phyloP scores from a whole-genome alignment of 768 basidiomycete species.

The Tulasnella sp. region DNA sequence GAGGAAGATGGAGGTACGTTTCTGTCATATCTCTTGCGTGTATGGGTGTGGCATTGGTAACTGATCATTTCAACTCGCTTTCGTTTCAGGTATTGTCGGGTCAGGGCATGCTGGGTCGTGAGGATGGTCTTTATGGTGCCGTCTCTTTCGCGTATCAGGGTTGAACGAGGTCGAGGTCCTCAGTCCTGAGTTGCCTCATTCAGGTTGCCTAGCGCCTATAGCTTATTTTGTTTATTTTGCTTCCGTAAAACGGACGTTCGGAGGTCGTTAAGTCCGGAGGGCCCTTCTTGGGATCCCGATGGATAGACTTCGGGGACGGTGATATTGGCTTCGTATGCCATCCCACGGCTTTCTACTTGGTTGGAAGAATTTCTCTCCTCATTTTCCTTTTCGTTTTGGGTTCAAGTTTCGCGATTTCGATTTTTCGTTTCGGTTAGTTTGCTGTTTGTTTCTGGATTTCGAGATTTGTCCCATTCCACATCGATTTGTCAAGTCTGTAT shows the following conservation, averaged over 20 bases:
- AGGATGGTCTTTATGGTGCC: slow-evolving; percentile 89
- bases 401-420: background rate
- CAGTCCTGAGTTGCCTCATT: background rate
- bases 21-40: slow-evolving; percentile 27
- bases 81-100: slow-evolving; percentile 65
- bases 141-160: slow-evolving; percentile 93
- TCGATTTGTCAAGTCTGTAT: background rate
- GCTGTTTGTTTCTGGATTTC: background rate
- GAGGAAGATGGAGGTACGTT: slow-evolving; percentile 90
- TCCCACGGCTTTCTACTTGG: background rate
- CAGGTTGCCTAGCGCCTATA: background rate
- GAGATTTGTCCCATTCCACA: background rate
- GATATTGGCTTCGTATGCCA: background rate
- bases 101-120: slow-evolving; percentile 81
- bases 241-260: background rate
- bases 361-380: background rate
- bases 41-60: background rate
- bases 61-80: background rate
- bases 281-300: background rate
- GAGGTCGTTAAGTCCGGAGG: background rate
- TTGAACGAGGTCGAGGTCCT: slow-evolving; percentile 33
- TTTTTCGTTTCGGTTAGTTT: background rate
- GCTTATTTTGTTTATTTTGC: background rate
- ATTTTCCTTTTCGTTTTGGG: background rate
- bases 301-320: background rate